These are phyloP conservation scores for Phytophthora syringae DNA, from an alignment of 352 stramenopile species.

Conservation along the genomic window DNA sequence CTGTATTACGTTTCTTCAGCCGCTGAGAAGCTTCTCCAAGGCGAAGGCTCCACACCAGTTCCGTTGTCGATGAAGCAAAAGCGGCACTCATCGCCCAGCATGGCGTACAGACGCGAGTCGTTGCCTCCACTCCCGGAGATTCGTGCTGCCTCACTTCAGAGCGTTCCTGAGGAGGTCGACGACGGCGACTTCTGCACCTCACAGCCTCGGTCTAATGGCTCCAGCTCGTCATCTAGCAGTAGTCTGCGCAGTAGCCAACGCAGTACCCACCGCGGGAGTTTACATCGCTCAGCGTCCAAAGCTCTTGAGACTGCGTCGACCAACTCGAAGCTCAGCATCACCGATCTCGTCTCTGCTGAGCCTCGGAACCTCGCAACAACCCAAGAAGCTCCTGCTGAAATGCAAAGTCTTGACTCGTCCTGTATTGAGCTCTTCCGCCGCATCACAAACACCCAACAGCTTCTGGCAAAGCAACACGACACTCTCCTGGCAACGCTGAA, in stretches of 20 bases:
- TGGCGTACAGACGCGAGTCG: conserved; percentile 22
- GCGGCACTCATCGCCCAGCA: conserved; percentile 24
- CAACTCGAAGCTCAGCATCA: conserved; percentile 34
- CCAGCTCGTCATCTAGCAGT: conserved; percentile 26
- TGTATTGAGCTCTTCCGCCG: conserved; percentile 64
- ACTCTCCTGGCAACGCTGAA: conserved; percentile 49
- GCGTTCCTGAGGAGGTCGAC: conserved; percentile 57
- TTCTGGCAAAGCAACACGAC: conserved; percentile 62
- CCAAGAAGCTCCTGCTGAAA: conserved; percentile 19
- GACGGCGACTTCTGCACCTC: conserved; percentile 37
- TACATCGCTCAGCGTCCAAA: conserved; percentile 20
- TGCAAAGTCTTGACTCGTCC: conserved; percentile 34
- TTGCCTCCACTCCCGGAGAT: conserved; percentile 28
- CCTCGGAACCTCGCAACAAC: conserved; percentile 2
- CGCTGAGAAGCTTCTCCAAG: conserved; percentile 58
- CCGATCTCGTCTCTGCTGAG: conserved; percentile 34
- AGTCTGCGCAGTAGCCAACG: conserved; percentile 11
- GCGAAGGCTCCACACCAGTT: conserved; percentile 12
- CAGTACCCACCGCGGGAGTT: conserved; percentile 16
- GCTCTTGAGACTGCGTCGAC: conserved; percentile 8
- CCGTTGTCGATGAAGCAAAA: conserved; percentile 32
- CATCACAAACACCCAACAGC: conserved; percentile 71
- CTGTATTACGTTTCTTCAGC: conserved; percentile 67
- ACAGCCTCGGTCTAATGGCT: conserved; percentile 29
- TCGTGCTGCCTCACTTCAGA: conserved; percentile 49